phyloP scores from a whole-genome alignment of 176 grass and related monocot species.

The Eragrostis curvula region DNA sequence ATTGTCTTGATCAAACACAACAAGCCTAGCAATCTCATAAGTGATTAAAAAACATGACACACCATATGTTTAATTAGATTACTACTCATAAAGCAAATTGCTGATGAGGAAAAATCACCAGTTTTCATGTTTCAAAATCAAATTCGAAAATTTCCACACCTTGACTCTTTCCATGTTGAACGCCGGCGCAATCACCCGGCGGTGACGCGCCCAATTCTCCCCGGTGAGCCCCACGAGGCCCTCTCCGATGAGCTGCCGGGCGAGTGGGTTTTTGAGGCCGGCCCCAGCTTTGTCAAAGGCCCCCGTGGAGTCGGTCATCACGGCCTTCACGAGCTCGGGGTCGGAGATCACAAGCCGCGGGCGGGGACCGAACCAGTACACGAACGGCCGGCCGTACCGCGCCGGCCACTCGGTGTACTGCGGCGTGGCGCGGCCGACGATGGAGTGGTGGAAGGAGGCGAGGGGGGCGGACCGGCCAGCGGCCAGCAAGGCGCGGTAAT shows the following conservation, averaged over 20 bases:
- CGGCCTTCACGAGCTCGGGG: conserved; percentile 54
- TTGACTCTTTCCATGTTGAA: conserved; percentile 87
- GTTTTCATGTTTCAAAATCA: not conserved
- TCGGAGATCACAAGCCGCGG: conserved; percentile 65
- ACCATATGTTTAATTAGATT: not conserved
- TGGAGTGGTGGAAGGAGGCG: conserved; percentile 56
- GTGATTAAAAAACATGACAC: not conserved
- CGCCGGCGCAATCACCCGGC: conserved; percentile 65
- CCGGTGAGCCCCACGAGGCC: conserved; percentile 63
- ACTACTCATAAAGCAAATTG: not conserved
- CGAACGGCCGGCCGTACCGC: conserved; percentile 59
- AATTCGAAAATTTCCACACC: conserved; percentile 39
- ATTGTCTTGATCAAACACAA: not conserved
- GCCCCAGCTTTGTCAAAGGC: conserved; percentile 41
- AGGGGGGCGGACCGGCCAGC: conserved; percentile 50
- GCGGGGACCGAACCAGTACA: conserved; percentile 67
- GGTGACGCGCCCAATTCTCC: conserved; percentile 65
- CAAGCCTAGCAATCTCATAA: not conserved
- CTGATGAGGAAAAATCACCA: not conserved
- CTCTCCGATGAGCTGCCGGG: conserved; percentile 64
- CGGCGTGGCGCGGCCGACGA: conserved; percentile 59
- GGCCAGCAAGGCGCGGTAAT: conserved; percentile 35
- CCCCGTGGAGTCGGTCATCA: conserved; percentile 59
- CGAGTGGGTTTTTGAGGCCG: conserved; percentile 47
- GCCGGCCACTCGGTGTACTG: conserved; percentile 59